A percentile compares a stretch with the other conserved stretches of the same genome.
These are phyloP conservation scores for Aspergillus sp. DNA, from an alignment of 2,329 filamentous ascomycete species.

Conservation along the genomic window DNA sequence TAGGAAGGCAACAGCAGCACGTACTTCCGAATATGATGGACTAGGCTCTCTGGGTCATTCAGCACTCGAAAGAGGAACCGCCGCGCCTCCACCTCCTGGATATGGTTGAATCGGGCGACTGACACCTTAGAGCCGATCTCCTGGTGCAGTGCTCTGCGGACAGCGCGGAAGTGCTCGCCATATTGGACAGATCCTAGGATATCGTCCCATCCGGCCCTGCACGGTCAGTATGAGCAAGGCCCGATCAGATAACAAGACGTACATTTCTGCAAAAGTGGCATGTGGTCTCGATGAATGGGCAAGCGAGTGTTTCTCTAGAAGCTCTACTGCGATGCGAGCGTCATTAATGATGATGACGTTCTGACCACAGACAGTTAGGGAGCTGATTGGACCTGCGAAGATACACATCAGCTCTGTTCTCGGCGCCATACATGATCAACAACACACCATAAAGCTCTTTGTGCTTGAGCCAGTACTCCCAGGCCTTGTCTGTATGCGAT, in stretches of 20 bases:
- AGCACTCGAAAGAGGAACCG: constrained; percentile 44
- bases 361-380: constrained; percentile 29
- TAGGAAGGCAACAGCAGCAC: not conserved
- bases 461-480: constrained; percentile 40
- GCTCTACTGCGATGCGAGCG: constrained; percentile 23
- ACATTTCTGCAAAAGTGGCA: constrained; percentile 29
- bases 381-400: constrained; percentile 30
- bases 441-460: constrained; percentile 36
- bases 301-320: constrained; percentile 31
- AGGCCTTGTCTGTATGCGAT: constrained; percentile 32
- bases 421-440: not conserved
- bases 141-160: constrained; percentile 45
- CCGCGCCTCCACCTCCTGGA: constrained; percentile 45
- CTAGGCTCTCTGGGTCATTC: constrained; percentile 35
- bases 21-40: constrained; percentile 40
- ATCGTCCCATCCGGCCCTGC: constrained; percentile 37
- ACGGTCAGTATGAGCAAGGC: not conserved
- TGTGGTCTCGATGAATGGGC: constrained; percentile 26
- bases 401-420: not conserved
- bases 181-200: constrained; percentile 33
- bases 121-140: constrained; percentile 44
- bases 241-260: not conserved
- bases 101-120: constrained; percentile 36
- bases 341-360: constrained; percentile 34
- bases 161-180: constrained; percentile 33